Percentiles rank a stretch among this genome's conserved stretches.
These are phyloP conservation scores for Lipomyces yamanashiensis DNA, from an alignment of 805 yeast genomes.

Conservation along the genomic window DNA sequence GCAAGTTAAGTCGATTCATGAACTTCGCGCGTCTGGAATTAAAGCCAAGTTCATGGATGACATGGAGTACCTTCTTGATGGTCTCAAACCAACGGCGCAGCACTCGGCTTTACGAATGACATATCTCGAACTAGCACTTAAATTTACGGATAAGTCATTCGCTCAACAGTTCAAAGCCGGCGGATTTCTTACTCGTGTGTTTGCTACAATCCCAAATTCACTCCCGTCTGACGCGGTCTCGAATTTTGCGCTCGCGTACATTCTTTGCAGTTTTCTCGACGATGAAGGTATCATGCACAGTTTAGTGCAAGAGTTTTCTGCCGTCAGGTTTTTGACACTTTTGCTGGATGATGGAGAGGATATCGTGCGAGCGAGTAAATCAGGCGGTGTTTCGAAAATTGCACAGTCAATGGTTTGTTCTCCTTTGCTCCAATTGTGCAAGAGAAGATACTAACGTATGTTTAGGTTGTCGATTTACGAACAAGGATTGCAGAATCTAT, in stretches of 20 bases:
- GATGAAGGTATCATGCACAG: slow-evolving; percentile 29
- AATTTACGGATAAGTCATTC: slow-evolving; percentile 29
- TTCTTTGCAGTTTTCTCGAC: slow-evolving; percentile 11
- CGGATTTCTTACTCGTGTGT: slow-evolving; percentile 21
- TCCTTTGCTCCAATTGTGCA: not conserved
- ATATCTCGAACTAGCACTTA: slow-evolving; percentile 29
- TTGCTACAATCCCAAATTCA: not conserved
- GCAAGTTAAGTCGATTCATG: slow-evolving; percentile 34
- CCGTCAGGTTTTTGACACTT: slow-evolving; percentile 7
- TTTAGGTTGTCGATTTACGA: slow-evolving; percentile 20
- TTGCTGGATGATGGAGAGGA: slow-evolving; percentile 18
- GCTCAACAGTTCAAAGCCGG: slow-evolving; percentile 26
- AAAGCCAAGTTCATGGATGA: slow-evolving; percentile 37
- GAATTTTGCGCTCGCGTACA: slow-evolving; percentile 25
- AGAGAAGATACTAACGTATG: not conserved
- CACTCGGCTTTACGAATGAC: slow-evolving; percentile 20
- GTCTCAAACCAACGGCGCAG: slow-evolving; percentile 16
- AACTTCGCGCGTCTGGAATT: slow-evolving; percentile 37
- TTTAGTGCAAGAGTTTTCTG: slow-evolving; percentile 15
- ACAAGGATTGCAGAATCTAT: not conserved
- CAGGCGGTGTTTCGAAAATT: slow-evolving; percentile 6
- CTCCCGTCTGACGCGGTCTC: slow-evolving; percentile 1
- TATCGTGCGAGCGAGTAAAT: slow-evolving; percentile 6
- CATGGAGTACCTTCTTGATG: slow-evolving; percentile 38
- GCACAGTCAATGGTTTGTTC: slow-evolving; percentile 18